Percentiles rank a stretch among this genome's conserved stretches.
Conservation (phyloP, 495 filamentous ascomycete genomes). For the Trichoderma gamsii region DNA sequence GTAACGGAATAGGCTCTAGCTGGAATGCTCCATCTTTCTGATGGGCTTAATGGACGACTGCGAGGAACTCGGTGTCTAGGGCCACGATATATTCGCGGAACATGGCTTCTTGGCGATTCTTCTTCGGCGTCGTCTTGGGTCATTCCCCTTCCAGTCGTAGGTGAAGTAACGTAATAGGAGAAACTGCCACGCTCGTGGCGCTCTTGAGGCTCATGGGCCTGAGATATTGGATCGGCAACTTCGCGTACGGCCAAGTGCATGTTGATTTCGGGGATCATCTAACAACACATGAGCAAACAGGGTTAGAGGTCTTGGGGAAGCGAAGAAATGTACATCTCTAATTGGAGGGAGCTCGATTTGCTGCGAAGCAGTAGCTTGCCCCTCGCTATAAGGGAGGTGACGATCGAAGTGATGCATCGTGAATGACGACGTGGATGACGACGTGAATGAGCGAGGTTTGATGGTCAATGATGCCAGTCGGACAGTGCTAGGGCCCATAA, state of each 20-base stretch:
- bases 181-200: neutral
- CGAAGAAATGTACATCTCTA: neutral
- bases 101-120: slow-evolving; percentile 25
- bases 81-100: slow-evolving; percentile 30
- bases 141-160: slow-evolving; percentile 32
- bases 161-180: neutral
- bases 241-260: neutral
- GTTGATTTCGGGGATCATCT: neutral
- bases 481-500: neutral
- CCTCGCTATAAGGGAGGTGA: no score
- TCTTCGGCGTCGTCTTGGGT: slow-evolving; percentile 27
- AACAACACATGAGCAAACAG: neutral
- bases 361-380: no score
- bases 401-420: no score
- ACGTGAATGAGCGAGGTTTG: neutral
- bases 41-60: neutral
- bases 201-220: neutral
- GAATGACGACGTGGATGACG: neutral
- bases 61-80: neutral
- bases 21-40: neutral
- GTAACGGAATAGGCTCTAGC: neutral
- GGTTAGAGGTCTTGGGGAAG: neutral
- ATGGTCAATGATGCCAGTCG: neutral
- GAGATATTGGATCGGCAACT: neutral
- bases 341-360: neutral